Percentiles rank a stretch among this genome's conserved stretches.
phyloP scores from a whole-genome alignment of 2,329 filamentous ascomycete species.

The Microdochium bolleyi region DNA sequence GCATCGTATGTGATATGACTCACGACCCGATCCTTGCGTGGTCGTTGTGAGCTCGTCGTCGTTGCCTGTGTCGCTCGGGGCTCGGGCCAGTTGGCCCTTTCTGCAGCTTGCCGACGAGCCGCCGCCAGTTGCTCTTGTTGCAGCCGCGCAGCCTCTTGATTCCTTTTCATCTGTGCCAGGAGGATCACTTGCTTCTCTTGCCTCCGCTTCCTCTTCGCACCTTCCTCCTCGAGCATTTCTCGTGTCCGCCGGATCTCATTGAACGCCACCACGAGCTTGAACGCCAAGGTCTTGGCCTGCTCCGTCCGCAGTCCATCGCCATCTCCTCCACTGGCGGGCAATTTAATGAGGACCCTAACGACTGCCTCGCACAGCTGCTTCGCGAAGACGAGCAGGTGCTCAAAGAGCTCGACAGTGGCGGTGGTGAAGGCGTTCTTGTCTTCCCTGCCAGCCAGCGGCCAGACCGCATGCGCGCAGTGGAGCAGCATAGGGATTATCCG shows the following conservation, averaged over 20 bases:
- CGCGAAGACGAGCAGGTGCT: not conserved
- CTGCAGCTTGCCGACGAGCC: not conserved
- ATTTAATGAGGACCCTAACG: not conserved
- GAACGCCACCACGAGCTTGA: not conserved
- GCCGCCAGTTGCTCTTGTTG: not conserved
- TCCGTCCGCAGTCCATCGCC: not conserved
- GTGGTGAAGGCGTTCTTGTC: not conserved
- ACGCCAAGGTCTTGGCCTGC: not conserved
- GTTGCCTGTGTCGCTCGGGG: too few species aligned
- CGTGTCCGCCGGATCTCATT: not conserved
- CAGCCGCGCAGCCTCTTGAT: not conserved
- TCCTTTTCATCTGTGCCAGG: not conserved
- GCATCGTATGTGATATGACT: too few species aligned
- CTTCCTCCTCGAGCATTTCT: not conserved
- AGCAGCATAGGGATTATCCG: not conserved
- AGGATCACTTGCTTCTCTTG: not conserved
- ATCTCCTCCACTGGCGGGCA: not conserved
- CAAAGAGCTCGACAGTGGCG: not conserved
- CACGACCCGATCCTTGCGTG: too few species aligned
- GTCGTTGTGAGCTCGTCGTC: too few species aligned
- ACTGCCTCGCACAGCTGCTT: not conserved
- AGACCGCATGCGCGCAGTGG: not conserved
- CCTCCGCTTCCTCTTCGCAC: not conserved
- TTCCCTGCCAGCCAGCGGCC: not conserved
- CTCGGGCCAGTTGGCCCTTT: too few species aligned